These are phyloP conservation scores for Brassica rapa DNA, from an alignment of 345 rosid species.

Conservation along the genomic window DNA sequence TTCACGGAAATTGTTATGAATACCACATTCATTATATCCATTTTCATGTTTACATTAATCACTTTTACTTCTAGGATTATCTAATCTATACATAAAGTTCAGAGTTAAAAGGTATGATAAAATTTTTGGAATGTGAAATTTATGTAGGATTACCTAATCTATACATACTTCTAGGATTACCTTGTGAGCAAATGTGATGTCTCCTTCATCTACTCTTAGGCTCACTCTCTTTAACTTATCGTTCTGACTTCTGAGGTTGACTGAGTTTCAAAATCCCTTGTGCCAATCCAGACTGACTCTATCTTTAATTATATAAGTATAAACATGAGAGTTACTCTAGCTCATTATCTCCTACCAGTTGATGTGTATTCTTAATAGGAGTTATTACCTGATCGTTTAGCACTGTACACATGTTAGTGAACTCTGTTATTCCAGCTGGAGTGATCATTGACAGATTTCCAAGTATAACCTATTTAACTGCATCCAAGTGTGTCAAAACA, in stretches of 20 bases:
- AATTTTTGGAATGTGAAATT: too few species aligned
- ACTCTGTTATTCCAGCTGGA: slow-evolving; percentile 67
- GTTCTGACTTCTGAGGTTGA: slow-evolving; percentile 64
- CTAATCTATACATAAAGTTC: too few species aligned
- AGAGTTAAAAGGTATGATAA: too few species aligned
- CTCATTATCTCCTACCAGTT: not conserved
- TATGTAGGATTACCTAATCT: too few species aligned
- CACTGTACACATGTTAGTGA: slow-evolving; percentile 71
- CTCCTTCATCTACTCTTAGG: slow-evolving; percentile 71
- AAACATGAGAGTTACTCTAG: not conserved
- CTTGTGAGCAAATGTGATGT: slow-evolving; percentile 84
- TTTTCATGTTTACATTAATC: too few species aligned
- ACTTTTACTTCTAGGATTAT: too few species aligned
- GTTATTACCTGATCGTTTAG: slow-evolving; percentile 78
- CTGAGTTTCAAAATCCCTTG: slow-evolving; percentile 84
- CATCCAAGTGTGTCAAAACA: slow-evolving; percentile 19
- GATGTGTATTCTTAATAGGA: not conserved
- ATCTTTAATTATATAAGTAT: too few species aligned
- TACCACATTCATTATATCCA: too few species aligned
- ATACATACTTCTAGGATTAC: slow-evolving; percentile 26
- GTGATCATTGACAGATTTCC: slow-evolving; percentile 69
- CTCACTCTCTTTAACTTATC: slow-evolving; percentile 72
- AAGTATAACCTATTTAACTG: slow-evolving; percentile 76
- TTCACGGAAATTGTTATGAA: too few species aligned
- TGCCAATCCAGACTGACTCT: slow-evolving; percentile 1